Evolutionary conservation across 2,329 filamentous ascomycete genomes (phyloP), one percentile per base, ranked within the genome.

Genomic region (Neoarthrinium moseri): DNA sequence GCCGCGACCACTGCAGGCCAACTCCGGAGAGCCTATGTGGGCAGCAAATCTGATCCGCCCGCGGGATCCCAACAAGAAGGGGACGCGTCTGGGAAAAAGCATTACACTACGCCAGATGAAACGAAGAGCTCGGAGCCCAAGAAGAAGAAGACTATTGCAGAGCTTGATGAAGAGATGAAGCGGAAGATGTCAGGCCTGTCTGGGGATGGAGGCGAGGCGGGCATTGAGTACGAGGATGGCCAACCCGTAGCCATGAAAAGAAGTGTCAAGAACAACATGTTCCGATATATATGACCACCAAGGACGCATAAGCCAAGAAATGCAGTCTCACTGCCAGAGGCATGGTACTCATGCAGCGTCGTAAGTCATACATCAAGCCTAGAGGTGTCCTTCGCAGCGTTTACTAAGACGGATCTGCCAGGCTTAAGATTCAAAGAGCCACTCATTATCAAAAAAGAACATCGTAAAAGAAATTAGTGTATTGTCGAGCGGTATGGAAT

Each of bases 191-290:
- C 87, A 54, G 80, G 75, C 10, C 70, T 85, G 23, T 75, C 84
- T 0, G 87, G 87, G 1, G 86, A 84, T 33, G 87, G 87, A 4
- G 87, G 88, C 7, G 78, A 77, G 21, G 73, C 85, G 3, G 88
- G 87, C 1, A 69, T 91, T 4, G 87, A 91, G 63, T 85, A 87
- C 49, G 87, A 91, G 62, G 77, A 89, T 55, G 88, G 88, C 0
- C 77, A 84, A 61, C 81, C 87, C 0, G 81, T 81, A 5, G 74
- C 83, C 0, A 84, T 91, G 77, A 91, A 89, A 67, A 72, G 86
- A 40, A 77, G 83, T 27, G 87, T 91, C 10, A 83, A 77, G 61
- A 80, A 84, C 43, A 90, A 90, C 56, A 90, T 90, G 86, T 91
- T 91, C 61, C 72, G 86, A 13, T 78, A 86, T 49, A 88, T 89